A percentile compares a stretch with the other conserved stretches of the same genome.
These are phyloP conservation scores for Nigrospora oryzae DNA, from an alignment of 2,329 filamentous ascomycete species.

Conservation along the genomic window DNA sequence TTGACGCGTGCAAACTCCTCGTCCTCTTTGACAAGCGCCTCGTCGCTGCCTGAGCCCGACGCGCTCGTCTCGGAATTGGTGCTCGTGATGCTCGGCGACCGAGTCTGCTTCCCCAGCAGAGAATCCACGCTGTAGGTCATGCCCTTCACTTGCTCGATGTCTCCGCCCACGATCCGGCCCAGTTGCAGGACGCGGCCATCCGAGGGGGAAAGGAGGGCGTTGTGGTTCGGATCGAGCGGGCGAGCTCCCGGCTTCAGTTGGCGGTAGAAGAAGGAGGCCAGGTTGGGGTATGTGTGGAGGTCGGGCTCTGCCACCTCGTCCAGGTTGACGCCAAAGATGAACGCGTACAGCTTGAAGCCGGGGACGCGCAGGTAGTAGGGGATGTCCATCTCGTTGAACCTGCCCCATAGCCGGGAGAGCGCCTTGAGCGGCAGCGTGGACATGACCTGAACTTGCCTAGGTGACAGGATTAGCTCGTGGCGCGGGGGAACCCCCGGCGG, in stretches of 20 bases:
- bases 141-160: conserved; percentile 97
- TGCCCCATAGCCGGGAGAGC: conserved; percentile 80
- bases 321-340: conserved; percentile 84
- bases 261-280: conserved; percentile 95
- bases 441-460: conserved; percentile 85
- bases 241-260: conserved; percentile 82
- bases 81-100: conserved; percentile 43
- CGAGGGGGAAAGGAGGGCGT: conserved; percentile 76
- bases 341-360: conserved; percentile 87
- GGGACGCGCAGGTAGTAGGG: conserved; percentile 83
- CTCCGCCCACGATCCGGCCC: conserved; percentile 82
- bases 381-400: conserved; percentile 82
- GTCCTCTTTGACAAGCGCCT: conserved; percentile 66
- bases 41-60: conserved; percentile 33
- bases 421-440: conserved; percentile 87
- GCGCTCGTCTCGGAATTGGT: conserved; percentile 12
- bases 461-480: conserved; percentile 3
- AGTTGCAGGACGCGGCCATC: conserved; percentile 90
- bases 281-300: conserved; percentile 81
- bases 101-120: conserved; percentile 64
- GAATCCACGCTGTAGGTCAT: conserved; percentile 97
- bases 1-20: conserved; percentile 93
- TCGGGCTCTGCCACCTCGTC: conserved; percentile 83
- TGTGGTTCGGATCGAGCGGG: conserved; percentile 72
- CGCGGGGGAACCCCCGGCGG: background rate